Percentiles rank a stretch among this genome's conserved stretches.
Evolutionary conservation across 768 basidiomycete genomes (phyloP).

Genomic region (Leccinum rimulosum): DNA sequence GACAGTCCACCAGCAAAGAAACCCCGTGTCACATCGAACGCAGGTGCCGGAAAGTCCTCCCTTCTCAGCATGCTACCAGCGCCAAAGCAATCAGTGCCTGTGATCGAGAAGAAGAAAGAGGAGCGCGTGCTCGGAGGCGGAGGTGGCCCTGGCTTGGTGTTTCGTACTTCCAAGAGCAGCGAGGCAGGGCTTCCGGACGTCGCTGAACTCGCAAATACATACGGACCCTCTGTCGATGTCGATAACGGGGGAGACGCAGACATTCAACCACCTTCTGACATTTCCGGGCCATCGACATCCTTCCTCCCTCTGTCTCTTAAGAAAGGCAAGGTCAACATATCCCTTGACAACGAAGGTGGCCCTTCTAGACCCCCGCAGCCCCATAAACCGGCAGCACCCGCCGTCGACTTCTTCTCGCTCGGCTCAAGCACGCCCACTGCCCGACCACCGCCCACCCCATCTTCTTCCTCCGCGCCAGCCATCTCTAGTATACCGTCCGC

Average conservation of each 20-base stretch:
- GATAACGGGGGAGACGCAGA: slow-evolving; percentile 14
- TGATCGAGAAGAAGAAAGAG: slow-evolving; percentile 34
- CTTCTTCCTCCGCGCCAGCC: slow-evolving; percentile 1
- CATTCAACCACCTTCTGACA: background rate
- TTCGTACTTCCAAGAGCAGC: slow-evolving; percentile 37
- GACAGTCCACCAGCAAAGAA: slow-evolving; percentile 61
- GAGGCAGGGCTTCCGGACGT: slow-evolving; percentile 7
- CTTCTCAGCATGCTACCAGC: slow-evolving; percentile 73
- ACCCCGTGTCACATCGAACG: slow-evolving; percentile 40
- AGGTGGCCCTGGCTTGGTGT: slow-evolving; percentile 58
- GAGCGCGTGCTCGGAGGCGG: slow-evolving; percentile 67
- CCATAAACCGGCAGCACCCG: slow-evolving; percentile 30
- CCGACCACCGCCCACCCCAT: slow-evolving; percentile 4
- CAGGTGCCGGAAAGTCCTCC: slow-evolving; percentile 59
- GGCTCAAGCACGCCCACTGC: slow-evolving; percentile 32
- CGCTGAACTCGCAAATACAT: slow-evolving; percentile 25
- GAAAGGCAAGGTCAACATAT: slow-evolving; percentile 59
- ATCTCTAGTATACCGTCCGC: slow-evolving; percentile 52
- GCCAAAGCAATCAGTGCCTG: slow-evolving; percentile 54
- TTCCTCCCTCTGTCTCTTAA: slow-evolving; percentile 60
- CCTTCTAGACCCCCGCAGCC: slow-evolving; percentile 9
- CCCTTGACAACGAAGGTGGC: slow-evolving; percentile 40
- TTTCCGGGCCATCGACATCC: slow-evolving; percentile 34
- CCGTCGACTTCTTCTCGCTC: slow-evolving; percentile 68
- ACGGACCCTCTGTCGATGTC: slow-evolving; percentile 15